A percentile compares a stretch with the other conserved stretches of the same genome.
These are phyloP conservation scores for Akanthomyces uredinophilus DNA, from an alignment of 2,329 filamentous ascomycete species.

Conservation along the genomic window DNA sequence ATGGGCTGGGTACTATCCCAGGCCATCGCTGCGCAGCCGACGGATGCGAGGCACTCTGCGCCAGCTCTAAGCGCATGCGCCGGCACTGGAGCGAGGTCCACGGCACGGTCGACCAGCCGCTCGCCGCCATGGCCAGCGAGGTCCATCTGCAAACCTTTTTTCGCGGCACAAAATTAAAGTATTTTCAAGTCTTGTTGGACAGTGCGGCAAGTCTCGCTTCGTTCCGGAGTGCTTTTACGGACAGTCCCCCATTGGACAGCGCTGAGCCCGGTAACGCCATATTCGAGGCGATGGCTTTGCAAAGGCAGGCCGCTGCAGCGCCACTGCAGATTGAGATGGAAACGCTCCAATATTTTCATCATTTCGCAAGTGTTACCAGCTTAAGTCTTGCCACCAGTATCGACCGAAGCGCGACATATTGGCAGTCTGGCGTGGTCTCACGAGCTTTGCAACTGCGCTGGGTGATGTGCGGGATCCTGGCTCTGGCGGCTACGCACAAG, in stretches of 20 bases:
- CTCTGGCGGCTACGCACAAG: neutral
- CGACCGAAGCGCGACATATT: neutral
- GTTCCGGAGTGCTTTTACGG: neutral
- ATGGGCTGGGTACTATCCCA: conserved; percentile 23
- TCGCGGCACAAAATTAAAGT: conserved; percentile 31
- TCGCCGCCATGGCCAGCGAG: conserved; percentile 15
- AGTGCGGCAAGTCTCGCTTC: neutral
- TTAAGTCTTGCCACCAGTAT: neutral
- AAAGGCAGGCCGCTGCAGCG: neutral
- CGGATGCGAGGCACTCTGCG: conserved; percentile 27
- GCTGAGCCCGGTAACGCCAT: neutral
- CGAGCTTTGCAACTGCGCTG: neutral
- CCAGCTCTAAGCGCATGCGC: conserved; percentile 31
- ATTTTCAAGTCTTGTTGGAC: conserved; percentile 28
- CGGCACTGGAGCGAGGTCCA: conserved; percentile 28
- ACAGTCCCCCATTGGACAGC: neutral
- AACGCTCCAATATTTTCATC: neutral
- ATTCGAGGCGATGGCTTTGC: neutral
- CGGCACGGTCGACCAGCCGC: conserved; percentile 14
- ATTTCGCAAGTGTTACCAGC: neutral
- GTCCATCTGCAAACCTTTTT: conserved; percentile 33
- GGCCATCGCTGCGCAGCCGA: conserved; percentile 26
- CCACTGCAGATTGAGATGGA: conserved; percentile 1
- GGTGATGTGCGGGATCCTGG: neutral
- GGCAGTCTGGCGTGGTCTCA: neutral